Evolutionary conservation across 257 asterid genomes (phyloP), one percentile per base, ranked within the genome.

Genomic region (Echites panduratus): DNA sequence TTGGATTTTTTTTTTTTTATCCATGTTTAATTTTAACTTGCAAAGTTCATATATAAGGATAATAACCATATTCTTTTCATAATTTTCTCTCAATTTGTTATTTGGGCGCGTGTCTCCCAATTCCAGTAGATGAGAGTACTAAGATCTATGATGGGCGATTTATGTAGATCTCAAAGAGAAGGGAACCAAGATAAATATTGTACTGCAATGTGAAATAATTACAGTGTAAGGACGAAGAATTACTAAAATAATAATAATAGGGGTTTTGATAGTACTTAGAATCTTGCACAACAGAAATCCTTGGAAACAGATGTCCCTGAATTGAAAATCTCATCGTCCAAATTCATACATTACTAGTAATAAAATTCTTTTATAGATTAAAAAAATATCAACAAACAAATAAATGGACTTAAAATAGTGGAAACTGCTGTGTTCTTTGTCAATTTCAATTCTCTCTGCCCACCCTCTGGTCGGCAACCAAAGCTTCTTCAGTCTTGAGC

Each of bases 401-500:
- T 32, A 53, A 66, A 68, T 75, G 53, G 48, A 57, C 38, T 27
- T 59, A 19, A 59, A 59, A 61, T 29, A 29, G 12, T 13, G 32
- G 26, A 11, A 13, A 66, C 9, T 65, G 70, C 13, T 43, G 20
- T 43, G 49, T 64, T 65, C 80, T 75, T 84, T 82, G 88, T 81
- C 86, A 75, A 82, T 48, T 48, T 62, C 62, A 61, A 75, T 85
- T 82, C 71, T 52, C 81, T 79, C 83, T 82, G 89, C n/a, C 88
- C 82, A 81, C 81, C 82, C 83, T 88, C 82, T 76, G 90, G 90
- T 85, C 87, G 88, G 88, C 88, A 84, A 80, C 78, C 79, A 81
- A 52, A 79, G 48, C n/a, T n/a, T 16, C 59, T 47, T 68, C 71
- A 67, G 45, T 38, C 14, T 64, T 64, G 27, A 64, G 16, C 85